Percentiles rank a stretch among this genome's conserved stretches.
Conservation (phyloP, 2,329 filamentous ascomycete genomes). For the Thelonectria blattea region DNA sequence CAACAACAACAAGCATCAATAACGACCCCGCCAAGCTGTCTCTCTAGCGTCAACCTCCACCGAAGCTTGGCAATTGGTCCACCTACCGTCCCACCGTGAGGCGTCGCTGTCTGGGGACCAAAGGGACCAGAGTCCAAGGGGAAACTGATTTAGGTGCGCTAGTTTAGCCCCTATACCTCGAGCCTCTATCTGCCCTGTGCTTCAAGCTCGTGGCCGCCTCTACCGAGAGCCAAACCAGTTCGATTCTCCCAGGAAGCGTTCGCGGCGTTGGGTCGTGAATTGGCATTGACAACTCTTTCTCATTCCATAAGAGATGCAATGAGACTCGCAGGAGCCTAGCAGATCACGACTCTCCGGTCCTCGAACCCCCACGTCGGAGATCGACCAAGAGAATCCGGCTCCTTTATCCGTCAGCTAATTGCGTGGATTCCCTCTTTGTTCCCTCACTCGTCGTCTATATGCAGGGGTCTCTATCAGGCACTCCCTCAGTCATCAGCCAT, state of each 20-base stretch:
- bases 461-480: slow-evolving; percentile 13
- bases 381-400: not conserved
- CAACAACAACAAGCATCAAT: not conserved
- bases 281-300: not conserved
- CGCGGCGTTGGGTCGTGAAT: slow-evolving; percentile 9
- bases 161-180: slow-evolving; percentile 19
- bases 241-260: slow-evolving; percentile 8
- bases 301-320: not conserved
- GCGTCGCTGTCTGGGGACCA: slow-evolving; percentile 4
- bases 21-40: slow-evolving; percentile 2
- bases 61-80: slow-evolving; percentile 3
- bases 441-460: not conserved
- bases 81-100: slow-evolving; percentile 9
- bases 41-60: not conserved
- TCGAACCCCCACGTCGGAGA: slow-evolving; percentile 1
- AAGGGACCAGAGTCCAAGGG: not conserved
- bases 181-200: slow-evolving; percentile 17
- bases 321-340: not conserved
- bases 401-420: not conserved
- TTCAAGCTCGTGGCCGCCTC: slow-evolving; percentile 1
- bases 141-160: slow-evolving; percentile 10
- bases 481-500: slow-evolving; percentile 1
- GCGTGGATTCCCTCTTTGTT: not conserved
- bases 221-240: slow-evolving; percentile 9
- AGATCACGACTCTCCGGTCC: not conserved